Base-by-base conservation (phyloP, 208 protist genomes). In the Crithidia bombi region DNA sequence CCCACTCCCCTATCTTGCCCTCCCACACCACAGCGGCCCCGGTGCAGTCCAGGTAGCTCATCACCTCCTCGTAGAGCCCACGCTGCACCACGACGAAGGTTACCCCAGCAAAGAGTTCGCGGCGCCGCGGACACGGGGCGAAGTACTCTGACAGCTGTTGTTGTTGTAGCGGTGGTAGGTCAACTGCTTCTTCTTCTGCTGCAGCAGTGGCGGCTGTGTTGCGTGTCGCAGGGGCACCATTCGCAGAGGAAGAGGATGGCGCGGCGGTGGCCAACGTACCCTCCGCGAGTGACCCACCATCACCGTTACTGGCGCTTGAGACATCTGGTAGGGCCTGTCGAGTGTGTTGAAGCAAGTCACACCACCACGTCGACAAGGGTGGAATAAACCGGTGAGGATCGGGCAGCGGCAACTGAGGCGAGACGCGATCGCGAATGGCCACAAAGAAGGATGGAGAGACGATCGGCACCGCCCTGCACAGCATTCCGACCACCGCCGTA, bases 31-130 rank as follows among this genome's bases (percentile, higher is more conserved):
- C 67, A 11, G 44, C 12, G 12, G 85, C 91, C 0, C 79, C 68
- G 2, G 87, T 81, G 64, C 51, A 69, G 2, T 81, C 61, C 2
- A 96, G 43, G 73, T 87, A 90, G 38, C 46, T 63, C 23, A 52
- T 30, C 51, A 89, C 78, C 73, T 90, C 80, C 46, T 84, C 82
- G 69, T 82, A 90, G 15, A 93, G 75, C 23, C 69, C 36, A 10
- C 68, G 75, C 70, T 93, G 88, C 19, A 91, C 55, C 5, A 85
- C 73, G n/a, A 93, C 72, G 57, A 93, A 89, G 21, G 69, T 83
- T 23, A 86, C 17, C 19, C 73, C 83, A 36, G 26, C 15, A 38
- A 94, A 83, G 19, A 94, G 72, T n/a, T 26, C 28, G 44, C 76
- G 69, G 5, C 88, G 78, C 67, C 74, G 72, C 26, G 63, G 57